Evolutionary conservation across 176 grass and related monocot genomes (phyloP).

Genomic region (Oryza brachyantha): DNA sequence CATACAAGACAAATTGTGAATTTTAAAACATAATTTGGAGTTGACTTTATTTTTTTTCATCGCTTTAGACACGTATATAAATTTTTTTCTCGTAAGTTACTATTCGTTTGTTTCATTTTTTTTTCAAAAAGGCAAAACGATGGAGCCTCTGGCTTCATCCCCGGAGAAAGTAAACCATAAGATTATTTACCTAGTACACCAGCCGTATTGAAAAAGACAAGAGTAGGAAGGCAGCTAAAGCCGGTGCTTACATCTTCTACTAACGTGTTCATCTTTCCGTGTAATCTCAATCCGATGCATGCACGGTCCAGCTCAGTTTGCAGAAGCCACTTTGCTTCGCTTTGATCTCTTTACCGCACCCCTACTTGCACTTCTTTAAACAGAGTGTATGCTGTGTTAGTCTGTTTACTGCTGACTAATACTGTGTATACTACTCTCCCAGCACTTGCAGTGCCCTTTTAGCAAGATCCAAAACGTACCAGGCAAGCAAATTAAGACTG

Average conservation of each 20-base stretch:
- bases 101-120: no score
- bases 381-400: background rate
- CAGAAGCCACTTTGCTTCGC: slow-evolving; percentile 25
- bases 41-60: no score
- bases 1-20: no score
- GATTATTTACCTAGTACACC: background rate
- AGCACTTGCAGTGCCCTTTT: slow-evolving; percentile 3
- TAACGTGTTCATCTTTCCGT: background rate
- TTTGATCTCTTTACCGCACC: slow-evolving; percentile 27
- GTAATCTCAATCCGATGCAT: background rate
- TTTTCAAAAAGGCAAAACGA: no score
- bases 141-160: no score
- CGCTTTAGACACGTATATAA: no score
- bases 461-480: slow-evolving; percentile 34
- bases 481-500: slow-evolving; percentile 31
- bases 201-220: background rate
- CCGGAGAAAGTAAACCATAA: background rate
- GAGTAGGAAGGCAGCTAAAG: slow-evolving; percentile 15
- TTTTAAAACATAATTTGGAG: no score
- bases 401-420: background rate
- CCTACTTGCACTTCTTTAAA: slow-evolving; percentile 12
- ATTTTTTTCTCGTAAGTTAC: no score
- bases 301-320: slow-evolving; percentile 21
- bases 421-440: background rate
- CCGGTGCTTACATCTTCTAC: background rate